These are phyloP conservation scores for Clarireedia paspali DNA, from an alignment of 2,329 filamentous ascomycete genomes.

Conservation along the genomic window DNA sequence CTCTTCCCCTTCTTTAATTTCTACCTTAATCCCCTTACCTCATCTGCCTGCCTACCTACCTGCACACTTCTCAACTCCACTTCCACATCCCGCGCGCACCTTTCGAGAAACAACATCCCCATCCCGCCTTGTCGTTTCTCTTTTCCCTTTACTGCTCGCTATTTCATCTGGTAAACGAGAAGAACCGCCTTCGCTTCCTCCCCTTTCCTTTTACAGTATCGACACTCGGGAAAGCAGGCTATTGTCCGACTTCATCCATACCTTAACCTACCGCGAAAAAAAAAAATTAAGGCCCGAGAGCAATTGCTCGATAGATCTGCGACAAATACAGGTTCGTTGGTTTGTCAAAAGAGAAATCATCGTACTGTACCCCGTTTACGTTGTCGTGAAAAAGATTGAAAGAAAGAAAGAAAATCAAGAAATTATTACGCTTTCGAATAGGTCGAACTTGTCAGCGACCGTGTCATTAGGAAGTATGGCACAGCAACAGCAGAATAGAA, in stretches of 20 bases:
- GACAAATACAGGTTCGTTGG: no score
- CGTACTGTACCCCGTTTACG: neutral
- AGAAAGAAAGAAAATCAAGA: no score
- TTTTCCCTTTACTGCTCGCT: neutral
- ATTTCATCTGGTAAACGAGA: neutral
- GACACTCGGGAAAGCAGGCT: no score
- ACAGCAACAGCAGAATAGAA: conserved; percentile 19
- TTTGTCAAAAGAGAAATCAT: neutral
- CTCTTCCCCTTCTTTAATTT: neutral
- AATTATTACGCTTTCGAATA: neutral
- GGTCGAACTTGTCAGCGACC: conserved; percentile 6
- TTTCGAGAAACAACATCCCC: neutral
- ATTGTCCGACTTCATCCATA: no score
- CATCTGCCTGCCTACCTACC: neutral
- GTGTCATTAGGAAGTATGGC: conserved; percentile 16
- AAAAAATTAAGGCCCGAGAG: no score
- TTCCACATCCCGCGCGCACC: neutral
- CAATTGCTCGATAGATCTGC: no score
- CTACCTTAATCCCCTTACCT: neutral
- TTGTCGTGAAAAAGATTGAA: neutral
- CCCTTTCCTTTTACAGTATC: neutral
- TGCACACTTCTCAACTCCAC: neutral
- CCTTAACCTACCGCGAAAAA: no score
- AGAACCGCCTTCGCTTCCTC: neutral
- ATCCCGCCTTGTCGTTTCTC: neutral